Base-by-base conservation (phyloP, 23 red algal species). In the Gracilaria vermiculophylla region DNA sequence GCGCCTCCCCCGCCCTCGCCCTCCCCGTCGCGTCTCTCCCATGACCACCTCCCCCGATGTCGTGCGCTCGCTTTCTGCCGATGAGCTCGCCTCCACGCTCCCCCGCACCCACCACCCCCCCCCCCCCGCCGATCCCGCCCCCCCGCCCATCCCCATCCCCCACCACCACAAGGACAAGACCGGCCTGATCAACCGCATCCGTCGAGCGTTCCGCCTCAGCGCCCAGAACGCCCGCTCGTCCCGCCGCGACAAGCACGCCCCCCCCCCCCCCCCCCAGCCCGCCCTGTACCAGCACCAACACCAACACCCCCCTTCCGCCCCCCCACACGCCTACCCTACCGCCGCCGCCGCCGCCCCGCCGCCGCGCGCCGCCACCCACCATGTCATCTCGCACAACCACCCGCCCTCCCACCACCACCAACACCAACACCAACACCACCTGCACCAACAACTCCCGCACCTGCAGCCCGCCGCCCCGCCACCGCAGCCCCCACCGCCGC, bases 11-110 rank as follows among this genome's bases (percentile, higher is more conserved):
- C 16, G 20, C 73, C 31, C 51, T 28, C 43, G 7, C 43, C 24
- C 73, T 78, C 19, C 73, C 21, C 24, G 32, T 35, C 11, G 23
- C 61, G 24, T n/a, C 24, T n/a, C 41, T 34, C 20, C 58, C 60
- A 81, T 91, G 74, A 54, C 87, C 35, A 53, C 87, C 17, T 72
- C 87, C 29, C 28, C 87, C 23, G 56, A 71, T 33, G 87, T 91
- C 40, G 87, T 91, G 9, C 87, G 87, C 76, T 91, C 87, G 36
- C 74, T 91, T 76, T 91, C 87, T 53, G 87, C 87, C 20, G 87
- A 91, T 73, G 87, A 91, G 64, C 60, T 81, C 15, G 87, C 62
- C 31, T 80, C 87, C 74, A 28, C 75, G 27, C 62, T 80, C 21
- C 55, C 75, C 61, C 87, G 75, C 31, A 29, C 69, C 5, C 55